Evolutionary conservation across 441 rosid species (phyloP).

Genomic region (Pelargonium cotyledonis): DNA sequence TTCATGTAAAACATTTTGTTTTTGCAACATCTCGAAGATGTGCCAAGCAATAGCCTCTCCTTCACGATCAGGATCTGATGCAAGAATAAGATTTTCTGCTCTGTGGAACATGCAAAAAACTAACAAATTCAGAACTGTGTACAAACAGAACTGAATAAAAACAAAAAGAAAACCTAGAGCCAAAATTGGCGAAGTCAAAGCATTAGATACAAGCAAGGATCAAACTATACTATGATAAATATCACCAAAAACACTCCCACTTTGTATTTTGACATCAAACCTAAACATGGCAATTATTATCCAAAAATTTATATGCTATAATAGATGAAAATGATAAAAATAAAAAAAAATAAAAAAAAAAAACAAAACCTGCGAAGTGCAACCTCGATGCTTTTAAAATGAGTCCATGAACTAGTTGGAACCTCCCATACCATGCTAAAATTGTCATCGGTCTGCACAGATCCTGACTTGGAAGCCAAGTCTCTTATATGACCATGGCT

Average conservation of each 20-base stretch:
- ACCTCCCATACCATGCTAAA: constrained; percentile 99
- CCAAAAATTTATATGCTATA: neutral
- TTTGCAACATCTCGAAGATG: constrained; percentile 93
- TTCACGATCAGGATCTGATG: constrained; percentile 99
- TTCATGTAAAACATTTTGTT: constrained; percentile 78
- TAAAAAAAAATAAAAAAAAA: no score
- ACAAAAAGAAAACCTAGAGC: constrained; percentile 9
- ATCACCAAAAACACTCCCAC: constrained; percentile 7
- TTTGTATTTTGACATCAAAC: constrained; percentile 3
- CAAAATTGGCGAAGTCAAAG: constrained; percentile 15
- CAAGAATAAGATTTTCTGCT: constrained; percentile 92
- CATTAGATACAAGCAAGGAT: neutral
- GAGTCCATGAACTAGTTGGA: constrained; percentile 93
- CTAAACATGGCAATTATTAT: neutral
- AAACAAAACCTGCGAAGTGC: constrained; percentile 68
- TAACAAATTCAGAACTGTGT: constrained; percentile 33
- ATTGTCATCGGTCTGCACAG: constrained; percentile 95
- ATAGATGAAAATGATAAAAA: constrained; percentile 13
- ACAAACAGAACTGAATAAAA: constrained; percentile 12
- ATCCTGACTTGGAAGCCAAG: constrained; percentile 94
- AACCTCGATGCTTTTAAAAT: constrained; percentile 90
- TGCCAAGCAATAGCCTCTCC: constrained; percentile 99
- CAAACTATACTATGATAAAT: constrained; percentile 10
- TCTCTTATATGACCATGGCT: constrained; percentile 97
- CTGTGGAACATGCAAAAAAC: constrained; percentile 54